phyloP scores from a whole-genome alignment of 2,329 filamentous ascomycete genomes.

The Nemania sp. region DNA sequence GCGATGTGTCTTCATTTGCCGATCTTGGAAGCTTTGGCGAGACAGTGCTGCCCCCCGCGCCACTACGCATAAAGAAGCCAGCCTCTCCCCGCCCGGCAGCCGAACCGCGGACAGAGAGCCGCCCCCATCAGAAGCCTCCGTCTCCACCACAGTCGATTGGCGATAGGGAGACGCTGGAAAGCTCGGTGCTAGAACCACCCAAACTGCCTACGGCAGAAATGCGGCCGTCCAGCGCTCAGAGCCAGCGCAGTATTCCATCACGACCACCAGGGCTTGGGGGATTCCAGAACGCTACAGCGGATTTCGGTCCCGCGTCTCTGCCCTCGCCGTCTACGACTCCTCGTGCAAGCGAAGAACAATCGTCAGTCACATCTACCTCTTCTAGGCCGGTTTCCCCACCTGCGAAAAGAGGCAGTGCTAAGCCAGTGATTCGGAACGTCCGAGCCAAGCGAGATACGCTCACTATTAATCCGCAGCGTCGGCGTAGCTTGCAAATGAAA shows the following conservation, averaged over 20 bases:
- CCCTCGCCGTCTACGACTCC: constrained; percentile 51
- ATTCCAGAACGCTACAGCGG: constrained; percentile 29
- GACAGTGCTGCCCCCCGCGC: constrained; percentile 27
- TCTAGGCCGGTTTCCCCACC: constrained; percentile 6
- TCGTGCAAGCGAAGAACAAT: constrained; percentile 47
- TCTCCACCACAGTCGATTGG: constrained; percentile 45
- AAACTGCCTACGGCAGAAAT: constrained; percentile 24
- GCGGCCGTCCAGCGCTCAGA: constrained; percentile 34
- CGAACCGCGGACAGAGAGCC: constrained; percentile 13
- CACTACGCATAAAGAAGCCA: constrained; percentile 34
- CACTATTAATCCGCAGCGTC: constrained; percentile 50
- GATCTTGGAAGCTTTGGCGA: constrained; percentile 37
- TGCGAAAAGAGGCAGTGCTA: constrained; percentile 7
- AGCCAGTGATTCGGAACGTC: constrained; percentile 54
- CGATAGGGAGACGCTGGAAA: constrained; percentile 29
- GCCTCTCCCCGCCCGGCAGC: constrained; percentile 19
- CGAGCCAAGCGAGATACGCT: constrained; percentile 57
- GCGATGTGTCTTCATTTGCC: constrained; percentile 36
- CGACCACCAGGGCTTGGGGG: constrained; percentile 33
- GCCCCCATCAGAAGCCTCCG: constrained; percentile 36
- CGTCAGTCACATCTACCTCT: constrained; percentile 29
- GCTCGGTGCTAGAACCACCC: constrained; percentile 17
- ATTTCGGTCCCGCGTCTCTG: constrained; percentile 41
- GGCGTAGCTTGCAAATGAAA: constrained; percentile 55
- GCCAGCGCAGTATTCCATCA: constrained; percentile 33